phyloP scores from a whole-genome alignment of 2,329 filamentous ascomycete species.

The Aspergillus brasiliensis region DNA sequence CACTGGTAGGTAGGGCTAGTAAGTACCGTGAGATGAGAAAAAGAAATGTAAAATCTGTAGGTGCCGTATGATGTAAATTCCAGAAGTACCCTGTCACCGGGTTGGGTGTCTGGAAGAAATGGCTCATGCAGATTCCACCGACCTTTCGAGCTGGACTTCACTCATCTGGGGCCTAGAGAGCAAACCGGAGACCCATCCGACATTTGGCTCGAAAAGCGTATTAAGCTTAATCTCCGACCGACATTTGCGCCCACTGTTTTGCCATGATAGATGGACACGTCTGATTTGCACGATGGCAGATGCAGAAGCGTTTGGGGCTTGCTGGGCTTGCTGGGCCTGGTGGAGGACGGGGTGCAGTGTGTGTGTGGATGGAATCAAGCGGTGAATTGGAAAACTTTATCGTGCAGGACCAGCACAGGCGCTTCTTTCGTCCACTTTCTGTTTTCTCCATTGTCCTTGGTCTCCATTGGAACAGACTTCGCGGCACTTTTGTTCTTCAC shows the following conservation, averaged over 20 bases:
- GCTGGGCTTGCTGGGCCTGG: neutral
- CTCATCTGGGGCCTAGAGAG: neutral
- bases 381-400: neutral
- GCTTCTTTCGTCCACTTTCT: neutral
- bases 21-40: too few relatives aligned
- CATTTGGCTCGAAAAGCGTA: neutral
- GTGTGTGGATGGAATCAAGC: neutral
- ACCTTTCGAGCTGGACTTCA: neutral
- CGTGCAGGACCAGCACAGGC: neutral
- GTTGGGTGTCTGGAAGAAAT: neutral
- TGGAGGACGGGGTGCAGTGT: neutral
- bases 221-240: conserved; percentile 10
- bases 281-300: neutral
- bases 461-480: neutral
- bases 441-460: too few relatives aligned
- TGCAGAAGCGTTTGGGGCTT: conserved; percentile 6
- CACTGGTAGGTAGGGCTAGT: too few relatives aligned
- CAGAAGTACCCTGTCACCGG: neutral
- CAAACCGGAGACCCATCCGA: conserved; percentile 1
- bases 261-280: neutral
- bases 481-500: neutral
- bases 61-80: neutral
- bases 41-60: neutral
- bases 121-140: too few relatives aligned
- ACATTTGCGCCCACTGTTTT: neutral